A percentile compares a stretch with the other conserved stretches of the same genome.
phyloP scores from a whole-genome alignment of 169 alveolate genomes.

The Eimeria brunetti region DNA sequence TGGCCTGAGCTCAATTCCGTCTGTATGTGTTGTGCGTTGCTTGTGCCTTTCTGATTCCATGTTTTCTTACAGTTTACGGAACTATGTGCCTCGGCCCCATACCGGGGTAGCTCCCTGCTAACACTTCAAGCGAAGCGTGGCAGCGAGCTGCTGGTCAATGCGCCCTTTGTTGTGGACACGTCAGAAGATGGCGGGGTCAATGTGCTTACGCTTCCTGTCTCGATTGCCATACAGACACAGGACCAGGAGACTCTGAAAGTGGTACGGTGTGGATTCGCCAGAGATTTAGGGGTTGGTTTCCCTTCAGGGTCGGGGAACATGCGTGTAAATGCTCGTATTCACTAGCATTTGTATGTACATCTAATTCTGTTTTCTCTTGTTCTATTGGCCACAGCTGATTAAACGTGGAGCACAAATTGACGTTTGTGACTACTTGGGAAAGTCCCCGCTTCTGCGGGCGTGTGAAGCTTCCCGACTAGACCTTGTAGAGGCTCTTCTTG shows the following conservation, averaged over 20 bases:
- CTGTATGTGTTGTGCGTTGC: not conserved
- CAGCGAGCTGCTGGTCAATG: constrained; percentile 90
- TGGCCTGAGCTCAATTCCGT: not conserved
- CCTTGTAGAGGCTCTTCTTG: constrained; percentile 86
- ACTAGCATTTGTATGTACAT: not conserved
- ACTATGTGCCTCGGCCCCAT: constrained; percentile 84
- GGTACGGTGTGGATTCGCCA: constrained; percentile 51
- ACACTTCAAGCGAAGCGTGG: constrained; percentile 87
- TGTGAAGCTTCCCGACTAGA: constrained; percentile 88
- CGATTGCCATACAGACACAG: constrained; percentile 88
- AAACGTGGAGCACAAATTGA: constrained; percentile 92
- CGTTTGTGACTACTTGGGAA: constrained; percentile 91
- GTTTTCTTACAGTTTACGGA: constrained; percentile 80
- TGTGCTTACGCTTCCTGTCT: constrained; percentile 91
- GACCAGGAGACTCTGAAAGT: constrained; percentile 88
- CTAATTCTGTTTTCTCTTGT: not conserved
- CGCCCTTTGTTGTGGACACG: constrained; percentile 89
- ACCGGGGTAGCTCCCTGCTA: constrained; percentile 84
- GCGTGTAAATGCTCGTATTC: not conserved
- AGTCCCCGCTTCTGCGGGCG: constrained; percentile 90
- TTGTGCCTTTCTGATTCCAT: not conserved
- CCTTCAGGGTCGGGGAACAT: not conserved
- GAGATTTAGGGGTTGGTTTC: not conserved
- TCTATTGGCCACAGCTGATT: constrained; percentile 76
- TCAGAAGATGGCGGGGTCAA: constrained; percentile 88